phyloP scores from a whole-genome alignment of 345 rosid genomes.

The Citrus trifoliata region DNA sequence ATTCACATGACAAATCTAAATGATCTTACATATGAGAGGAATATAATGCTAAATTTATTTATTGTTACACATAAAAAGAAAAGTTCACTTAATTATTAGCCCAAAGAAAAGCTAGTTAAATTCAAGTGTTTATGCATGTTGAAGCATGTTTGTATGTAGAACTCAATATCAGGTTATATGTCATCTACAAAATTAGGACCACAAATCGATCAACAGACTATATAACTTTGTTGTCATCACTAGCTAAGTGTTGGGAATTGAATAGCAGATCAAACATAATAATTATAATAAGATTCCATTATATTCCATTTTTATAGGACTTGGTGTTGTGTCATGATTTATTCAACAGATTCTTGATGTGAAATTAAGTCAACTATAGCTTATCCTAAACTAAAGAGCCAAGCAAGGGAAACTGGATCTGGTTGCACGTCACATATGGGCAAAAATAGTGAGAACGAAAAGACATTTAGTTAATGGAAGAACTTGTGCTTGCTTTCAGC shows the following conservation, averaged over 20 bases:
- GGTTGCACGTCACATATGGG: not conserved
- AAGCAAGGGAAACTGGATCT: not conserved
- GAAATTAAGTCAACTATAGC: not conserved
- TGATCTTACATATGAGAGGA: too few relatives aligned
- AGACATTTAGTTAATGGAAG: not conserved
- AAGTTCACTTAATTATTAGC: too few relatives aligned
- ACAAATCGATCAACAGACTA: not conserved
- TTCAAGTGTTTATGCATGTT: not conserved
- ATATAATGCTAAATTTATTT: too few relatives aligned
- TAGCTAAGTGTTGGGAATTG: too few relatives aligned
- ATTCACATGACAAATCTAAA: too few relatives aligned
- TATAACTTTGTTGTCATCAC: not conserved
- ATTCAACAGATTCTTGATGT: not conserved
- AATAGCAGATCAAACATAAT: too few relatives aligned
- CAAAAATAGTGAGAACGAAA: not conserved
- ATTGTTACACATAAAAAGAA: too few relatives aligned
- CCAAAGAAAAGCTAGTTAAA: too few relatives aligned
- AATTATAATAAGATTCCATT: too few relatives aligned
- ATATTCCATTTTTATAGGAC: not conserved
- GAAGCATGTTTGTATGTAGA: not conserved
- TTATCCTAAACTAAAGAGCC: not conserved
- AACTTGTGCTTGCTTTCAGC: not conserved
- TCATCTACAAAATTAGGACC: not conserved
- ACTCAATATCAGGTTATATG: not conserved
- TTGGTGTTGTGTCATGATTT: not conserved